Percentiles rank a stretch among this genome's conserved stretches.
Conservation (phyloP, 2,329 filamentous ascomycete genomes). For the Alternaria brassicicola region DNA sequence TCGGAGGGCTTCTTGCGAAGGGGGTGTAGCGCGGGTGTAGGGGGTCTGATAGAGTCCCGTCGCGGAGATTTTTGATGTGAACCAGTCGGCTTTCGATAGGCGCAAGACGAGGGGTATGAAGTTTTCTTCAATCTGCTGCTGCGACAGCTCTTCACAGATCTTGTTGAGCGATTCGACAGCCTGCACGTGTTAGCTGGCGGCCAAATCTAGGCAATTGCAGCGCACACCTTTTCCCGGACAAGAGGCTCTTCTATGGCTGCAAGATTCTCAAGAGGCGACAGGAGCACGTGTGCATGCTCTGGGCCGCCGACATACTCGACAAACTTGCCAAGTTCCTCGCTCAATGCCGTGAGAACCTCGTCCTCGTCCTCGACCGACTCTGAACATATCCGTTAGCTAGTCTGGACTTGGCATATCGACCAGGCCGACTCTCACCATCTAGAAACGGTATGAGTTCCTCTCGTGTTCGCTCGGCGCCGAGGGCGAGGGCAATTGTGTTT, state of each 20-base stretch:
- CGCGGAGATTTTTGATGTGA: conserved; percentile 98
- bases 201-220: not conserved
- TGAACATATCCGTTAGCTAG: conserved; percentile 55
- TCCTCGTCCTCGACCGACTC: conserved; percentile 99
- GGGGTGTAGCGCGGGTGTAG: conserved; percentile 86
- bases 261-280: conserved; percentile 96
- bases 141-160: conserved; percentile 90
- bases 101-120: conserved; percentile 96
- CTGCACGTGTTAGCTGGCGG: conserved; percentile 57
- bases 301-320: conserved; percentile 97
- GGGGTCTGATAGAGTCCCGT: conserved; percentile 93
- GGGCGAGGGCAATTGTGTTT: conserved; percentile 94
- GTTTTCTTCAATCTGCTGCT: conserved; percentile 93
- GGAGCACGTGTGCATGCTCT: conserved; percentile 91
- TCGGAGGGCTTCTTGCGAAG: conserved; percentile 88
- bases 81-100: conserved; percentile 99
- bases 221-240: conserved; percentile 88
- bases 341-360: conserved; percentile 94
- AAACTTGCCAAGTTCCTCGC: conserved; percentile 94
- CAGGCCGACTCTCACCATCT: conserved; percentile 73
- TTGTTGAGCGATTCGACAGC: conserved; percentile 99
- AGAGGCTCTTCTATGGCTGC: conserved; percentile 98
- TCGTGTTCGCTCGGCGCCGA: conserved; percentile 94
- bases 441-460: conserved; percentile 99
- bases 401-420: not conserved